Base-by-base conservation (phyloP, 2,329 filamentous ascomycete genomes). In the Cercospora sp. region DNA sequence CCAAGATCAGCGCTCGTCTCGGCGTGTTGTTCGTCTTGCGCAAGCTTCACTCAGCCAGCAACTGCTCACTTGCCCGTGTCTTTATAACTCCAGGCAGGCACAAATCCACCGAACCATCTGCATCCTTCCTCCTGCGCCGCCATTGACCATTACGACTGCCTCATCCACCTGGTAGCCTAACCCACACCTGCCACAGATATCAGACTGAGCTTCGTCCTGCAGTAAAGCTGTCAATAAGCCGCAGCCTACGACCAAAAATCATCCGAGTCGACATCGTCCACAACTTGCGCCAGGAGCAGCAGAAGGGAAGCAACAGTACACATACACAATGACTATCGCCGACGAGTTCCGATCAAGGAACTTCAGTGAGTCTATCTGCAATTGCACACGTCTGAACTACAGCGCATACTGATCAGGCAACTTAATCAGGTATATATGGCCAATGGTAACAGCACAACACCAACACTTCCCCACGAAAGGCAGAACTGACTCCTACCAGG, bases 341-440 rank as follows among this genome's bases (percentile, higher is more conserved):
- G 87, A 89, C 70, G 87, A 89, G 79, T 85, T 90, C 77, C 86
- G 81, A 76, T 87, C 86, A 76, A 82, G 87, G 78, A 90, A 90
- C 81, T 90, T 89, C 83, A 89, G 87, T 89, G 81, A 80, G 87
- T 53, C 48, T 20, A 53, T 42, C 7, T 7, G 16, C 16, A n/a
- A 42, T 58, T 58, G 6, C 53, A 58, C 16, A 28, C 26, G 26
- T 28, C 26, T 28, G 26, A 10, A 33, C 26, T 8, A n/a, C 53
- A 26, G 3, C 16, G 7, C 53, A 20, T 20, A 57, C 69, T 68
- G 65, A 68, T 57, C 62, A 55, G 36, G 30, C 48, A 30, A 33
- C 48, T 57, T 57, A 61, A 59, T 18, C 66, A 89, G 87, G 87
- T 80, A 90, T 90, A 79, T 90, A 89, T 78, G 87, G 87, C 74